Evolutionary conservation across 208 protist genomes (phyloP), one percentile per base, ranked within the genome.

Genomic region (Sergeia podlipaevii): DNA sequence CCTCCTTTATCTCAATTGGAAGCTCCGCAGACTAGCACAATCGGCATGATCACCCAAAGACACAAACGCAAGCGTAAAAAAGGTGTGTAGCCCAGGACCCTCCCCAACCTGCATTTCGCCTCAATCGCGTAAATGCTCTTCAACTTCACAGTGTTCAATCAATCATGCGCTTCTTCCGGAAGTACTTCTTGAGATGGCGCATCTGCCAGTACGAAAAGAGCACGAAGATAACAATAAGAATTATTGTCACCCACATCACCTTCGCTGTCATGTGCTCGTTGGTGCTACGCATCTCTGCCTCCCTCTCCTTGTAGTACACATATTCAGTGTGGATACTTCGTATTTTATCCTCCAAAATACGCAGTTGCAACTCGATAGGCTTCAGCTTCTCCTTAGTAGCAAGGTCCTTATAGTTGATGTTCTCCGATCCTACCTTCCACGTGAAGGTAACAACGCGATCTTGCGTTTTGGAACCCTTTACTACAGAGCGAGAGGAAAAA

Each of bases 101-200:
- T n/a, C n/a, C n/a, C n/a, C n/a, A n/a, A n/a, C n/a, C n/a, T n/a
- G n/a, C n/a, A n/a, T n/a, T n/a, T n/a, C n/a, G n/a, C n/a, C n/a
- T n/a, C n/a, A n/a, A n/a, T n/a, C n/a, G n/a, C n/a, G n/a, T n/a
- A n/a, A n/a, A n/a, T n/a, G n/a, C n/a, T n/a, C n/a, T n/a, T n/a
- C n/a, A n/a, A n/a, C n/a, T 52, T 17, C 8, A 24, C 15, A 18
- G 7, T 2, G 7, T 34, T 70, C 78, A 95, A 53, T 95, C 89
- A 62, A 95, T 95, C 67, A 95, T 85, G 44, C 89, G 78, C 71
- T 95, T 95, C 70, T 89, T 91, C 32, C 73, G 65, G 66, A 95
- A 93, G 65, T 89, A 95, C 20, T 52, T 51, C 74, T 91, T 85
- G 15, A 95, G 64, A 65, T 95, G 80, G 7, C 67, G 53, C 61